A percentile compares a stretch with the other conserved stretches of the same genome.
These are phyloP conservation scores for Penicillium sp. DNA, from an alignment of 2,329 filamentous ascomycete genomes.

Conservation along the genomic window DNA sequence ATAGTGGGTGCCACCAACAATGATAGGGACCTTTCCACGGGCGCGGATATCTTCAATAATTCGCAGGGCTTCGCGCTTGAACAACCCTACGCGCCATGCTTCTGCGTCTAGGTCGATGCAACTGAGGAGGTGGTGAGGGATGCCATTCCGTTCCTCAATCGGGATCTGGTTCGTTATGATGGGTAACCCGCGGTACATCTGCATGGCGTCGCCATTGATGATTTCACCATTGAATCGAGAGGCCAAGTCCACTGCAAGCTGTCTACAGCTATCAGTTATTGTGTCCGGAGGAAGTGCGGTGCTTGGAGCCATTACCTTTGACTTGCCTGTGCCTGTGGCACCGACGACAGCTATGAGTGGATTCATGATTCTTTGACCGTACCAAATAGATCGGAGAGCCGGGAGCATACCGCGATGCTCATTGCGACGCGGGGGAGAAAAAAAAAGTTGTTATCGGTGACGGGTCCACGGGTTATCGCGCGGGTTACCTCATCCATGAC, in stretches of 20 bases:
- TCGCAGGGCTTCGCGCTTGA: constrained; percentile 65
- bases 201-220: constrained; percentile 97
- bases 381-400: constrained; percentile 21
- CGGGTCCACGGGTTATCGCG: constrained; percentile 2
- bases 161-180: constrained; percentile 96
- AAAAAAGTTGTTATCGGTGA: constrained; percentile 3
- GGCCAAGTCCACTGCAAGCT: constrained; percentile 90
- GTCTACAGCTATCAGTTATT: constrained; percentile 28
- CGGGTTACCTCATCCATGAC: constrained; percentile 16
- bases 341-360: constrained; percentile 81
- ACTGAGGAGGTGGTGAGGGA: constrained; percentile 86
- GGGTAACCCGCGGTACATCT: constrained; percentile 87
- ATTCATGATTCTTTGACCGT: constrained; percentile 28
- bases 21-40: constrained; percentile 77
- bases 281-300: background rate
- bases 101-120: constrained; percentile 71
- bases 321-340: constrained; percentile 91
- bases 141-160: constrained; percentile 66
- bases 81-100: constrained; percentile 79
- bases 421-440: constrained; percentile 10
- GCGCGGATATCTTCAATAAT: constrained; percentile 74
- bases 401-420: constrained; percentile 24
- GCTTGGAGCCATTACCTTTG: constrained; percentile 62
- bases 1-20: constrained; percentile 94
- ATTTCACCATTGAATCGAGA: constrained; percentile 82